phyloP scores from a whole-genome alignment of 1,284 basidiomycete species.

The Phellinidium pouzarii region DNA sequence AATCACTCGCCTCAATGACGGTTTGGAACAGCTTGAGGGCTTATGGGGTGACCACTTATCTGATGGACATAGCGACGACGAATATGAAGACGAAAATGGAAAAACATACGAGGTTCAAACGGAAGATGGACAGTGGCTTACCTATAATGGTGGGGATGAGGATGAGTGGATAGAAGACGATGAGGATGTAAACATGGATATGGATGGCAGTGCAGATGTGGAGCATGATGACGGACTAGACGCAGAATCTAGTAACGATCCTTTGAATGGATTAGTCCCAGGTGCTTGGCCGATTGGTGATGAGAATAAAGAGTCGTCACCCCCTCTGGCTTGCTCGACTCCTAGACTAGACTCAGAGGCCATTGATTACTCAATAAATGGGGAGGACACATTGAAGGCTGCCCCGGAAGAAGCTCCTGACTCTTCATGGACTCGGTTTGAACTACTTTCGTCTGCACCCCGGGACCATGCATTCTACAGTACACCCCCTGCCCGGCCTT shows the following conservation, averaged over 20 bases:
- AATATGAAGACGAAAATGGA: conserved; percentile 28
- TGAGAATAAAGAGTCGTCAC: conserved; percentile 17
- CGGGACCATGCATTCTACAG: conserved; percentile 74
- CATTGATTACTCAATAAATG: neutral
- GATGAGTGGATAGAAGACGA: conserved; percentile 48
- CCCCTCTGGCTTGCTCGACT: conserved; percentile 27
- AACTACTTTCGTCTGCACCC: conserved; percentile 68
- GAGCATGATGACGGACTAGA: conserved; percentile 32
- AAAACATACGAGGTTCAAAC: conserved; percentile 17
- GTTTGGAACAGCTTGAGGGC: conserved; percentile 73
- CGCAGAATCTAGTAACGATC: conserved; percentile 27
- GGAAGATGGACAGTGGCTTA: conserved; percentile 19
- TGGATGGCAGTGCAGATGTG: conserved; percentile 13
- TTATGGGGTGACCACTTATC: conserved; percentile 51
- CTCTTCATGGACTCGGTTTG: conserved; percentile 66
- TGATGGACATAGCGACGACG: conserved; percentile 25
- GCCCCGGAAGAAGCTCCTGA: neutral
- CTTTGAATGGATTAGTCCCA: conserved; percentile 4
- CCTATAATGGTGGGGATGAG: conserved; percentile 34
- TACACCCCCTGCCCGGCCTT: conserved; percentile 54
- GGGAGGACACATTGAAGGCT: neutral
- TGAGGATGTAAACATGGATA: conserved; percentile 25
- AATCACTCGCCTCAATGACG: conserved; percentile 65
- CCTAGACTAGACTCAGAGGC: conserved; percentile 20
- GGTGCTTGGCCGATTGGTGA: conserved; percentile 15